Evolutionary conservation across 2,329 filamentous ascomycete species (phyloP).

Genomic region (Coccinonectria pachysandricola): DNA sequence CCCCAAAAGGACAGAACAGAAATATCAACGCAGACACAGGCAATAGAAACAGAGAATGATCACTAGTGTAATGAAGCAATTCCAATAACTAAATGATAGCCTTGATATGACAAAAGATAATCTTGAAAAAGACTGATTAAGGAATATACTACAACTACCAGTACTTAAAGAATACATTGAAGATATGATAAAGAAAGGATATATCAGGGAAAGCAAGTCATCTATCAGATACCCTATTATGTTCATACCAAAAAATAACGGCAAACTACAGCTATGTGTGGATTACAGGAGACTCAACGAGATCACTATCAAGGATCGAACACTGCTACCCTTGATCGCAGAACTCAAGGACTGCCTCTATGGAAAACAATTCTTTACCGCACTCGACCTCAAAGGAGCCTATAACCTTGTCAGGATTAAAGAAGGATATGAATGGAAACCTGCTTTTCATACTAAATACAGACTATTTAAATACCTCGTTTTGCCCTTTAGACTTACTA

Average conservation of each 20-base stretch:
- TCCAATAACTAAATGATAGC: too few relatives aligned
- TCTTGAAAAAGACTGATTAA: neutral
- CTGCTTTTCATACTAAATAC: slow-evolving; percentile 22
- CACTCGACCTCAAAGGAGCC: slow-evolving; percentile 4
- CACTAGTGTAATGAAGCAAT: too few relatives aligned
- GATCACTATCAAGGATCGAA: slow-evolving; percentile 17
- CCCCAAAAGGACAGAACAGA: neutral
- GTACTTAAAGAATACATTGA: slow-evolving; percentile 2
- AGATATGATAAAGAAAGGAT: slow-evolving; percentile 7
- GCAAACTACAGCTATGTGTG: slow-evolving; percentile 13
- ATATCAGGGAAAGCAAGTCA: slow-evolving; percentile 6
- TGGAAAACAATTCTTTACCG: slow-evolving; percentile 2
- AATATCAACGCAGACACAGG: neutral
- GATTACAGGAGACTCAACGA: slow-evolving; percentile 18
- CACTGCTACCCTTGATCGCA: slow-evolving; percentile 14
- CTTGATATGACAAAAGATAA: too few relatives aligned
- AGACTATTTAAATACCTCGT: slow-evolving; percentile 24
- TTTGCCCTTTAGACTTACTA: slow-evolving; percentile 18
- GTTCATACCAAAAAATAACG: slow-evolving; percentile 14
- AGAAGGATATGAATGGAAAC: slow-evolving; percentile 24
- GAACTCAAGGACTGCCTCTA: slow-evolving; percentile 13
- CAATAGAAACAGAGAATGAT: neutral
- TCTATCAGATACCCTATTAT: slow-evolving; percentile 5
- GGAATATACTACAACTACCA: slow-evolving; percentile 5
- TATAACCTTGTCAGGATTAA: slow-evolving; percentile 22